Evolutionary conservation across 805 yeast genomes (phyloP), one percentile per base, ranked within the genome.

Genomic region (Debaryomyces prosopidis): DNA sequence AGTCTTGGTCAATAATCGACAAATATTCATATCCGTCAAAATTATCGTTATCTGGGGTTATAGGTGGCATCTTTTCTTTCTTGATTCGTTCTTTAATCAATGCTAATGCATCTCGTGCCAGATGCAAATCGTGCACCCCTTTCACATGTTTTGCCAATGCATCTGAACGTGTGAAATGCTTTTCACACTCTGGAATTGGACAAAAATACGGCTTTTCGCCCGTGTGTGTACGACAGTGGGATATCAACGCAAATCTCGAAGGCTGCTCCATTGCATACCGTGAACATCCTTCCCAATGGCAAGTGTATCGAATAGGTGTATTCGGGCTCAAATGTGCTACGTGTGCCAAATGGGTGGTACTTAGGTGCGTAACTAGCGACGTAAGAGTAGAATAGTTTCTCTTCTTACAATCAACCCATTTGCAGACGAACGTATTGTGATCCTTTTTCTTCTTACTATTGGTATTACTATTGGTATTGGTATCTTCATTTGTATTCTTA

Each of bases 191-290:
- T 1, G 87, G 87, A 11, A 84, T 67, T 1, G 78, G 72, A 59
- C 92, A 86, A 53, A 71, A 77, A 52, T 77, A 82, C 30, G 88
- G 88, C 53, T 75, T 75, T 53, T 84, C 87, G 1, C 85, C 83
- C 0, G 86, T 80, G 59, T 86, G 92, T 1, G 80, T 71, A 44
- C 88, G 61, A 51, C 84, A 68, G 57, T 85, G 92, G 0, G 85
- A 71, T 0, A 82, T 69, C 27, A 86, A 68, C 1, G 85, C 84
- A 60, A 78, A 77, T 40, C 82, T 57, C 9, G 81, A 75, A 12
- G 80, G 80, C 55, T 77, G 83, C 20, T 68, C 68, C 1, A 75
- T 59, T 4, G 83, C 85, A 43, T 65, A 70, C 12, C 81, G 51
- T 11, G 76, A 62, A 57, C 91, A 85, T 8, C 71, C 76, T 32